Percentiles rank a stretch among this genome's conserved stretches.
phyloP scores from a whole-genome alignment of 2,329 filamentous ascomycete species.

The Talaromyces sp. region DNA sequence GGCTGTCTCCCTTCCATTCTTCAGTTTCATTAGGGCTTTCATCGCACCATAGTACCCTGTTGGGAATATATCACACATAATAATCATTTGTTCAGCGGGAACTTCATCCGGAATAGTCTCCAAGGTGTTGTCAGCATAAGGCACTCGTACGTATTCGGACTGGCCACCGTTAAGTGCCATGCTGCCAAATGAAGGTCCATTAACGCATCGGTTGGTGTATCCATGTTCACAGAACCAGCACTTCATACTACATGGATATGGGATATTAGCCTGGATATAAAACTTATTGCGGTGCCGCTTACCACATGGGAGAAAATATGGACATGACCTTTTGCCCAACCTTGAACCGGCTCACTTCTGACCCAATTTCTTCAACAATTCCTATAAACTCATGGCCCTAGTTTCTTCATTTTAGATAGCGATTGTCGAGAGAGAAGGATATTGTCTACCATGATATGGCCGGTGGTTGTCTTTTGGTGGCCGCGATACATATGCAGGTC shows the following conservation, averaged over 20 bases:
- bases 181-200: slow-evolving; percentile 62
- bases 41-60: slow-evolving; percentile 55
- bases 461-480: slow-evolving; percentile 38
- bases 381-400: slow-evolving; percentile 77
- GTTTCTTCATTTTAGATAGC: not conserved
- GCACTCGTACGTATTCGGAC: slow-evolving; percentile 73
- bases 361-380: slow-evolving; percentile 59
- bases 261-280: slow-evolving; percentile 24
- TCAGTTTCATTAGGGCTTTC: not conserved
- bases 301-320: slow-evolving; percentile 73
- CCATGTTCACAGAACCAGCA: slow-evolving; percentile 53
- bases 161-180: slow-evolving; percentile 63
- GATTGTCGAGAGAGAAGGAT: not conserved
- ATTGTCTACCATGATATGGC: slow-evolving; percentile 39
- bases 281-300: slow-evolving; percentile 18
- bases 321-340: slow-evolving; percentile 70
- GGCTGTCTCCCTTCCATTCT: not conserved
- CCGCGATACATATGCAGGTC: slow-evolving; percentile 80
- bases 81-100: slow-evolving; percentile 62
- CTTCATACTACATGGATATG: slow-evolving; percentile 63
- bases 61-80: slow-evolving; percentile 86
- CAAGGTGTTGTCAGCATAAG: slow-evolving; percentile 67
- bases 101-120: slow-evolving; percentile 63
- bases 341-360: slow-evolving; percentile 58
- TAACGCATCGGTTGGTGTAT: slow-evolving; percentile 65